phyloP scores from a whole-genome alignment of 176 grass and related monocot genomes.

The Avena eriantha region DNA sequence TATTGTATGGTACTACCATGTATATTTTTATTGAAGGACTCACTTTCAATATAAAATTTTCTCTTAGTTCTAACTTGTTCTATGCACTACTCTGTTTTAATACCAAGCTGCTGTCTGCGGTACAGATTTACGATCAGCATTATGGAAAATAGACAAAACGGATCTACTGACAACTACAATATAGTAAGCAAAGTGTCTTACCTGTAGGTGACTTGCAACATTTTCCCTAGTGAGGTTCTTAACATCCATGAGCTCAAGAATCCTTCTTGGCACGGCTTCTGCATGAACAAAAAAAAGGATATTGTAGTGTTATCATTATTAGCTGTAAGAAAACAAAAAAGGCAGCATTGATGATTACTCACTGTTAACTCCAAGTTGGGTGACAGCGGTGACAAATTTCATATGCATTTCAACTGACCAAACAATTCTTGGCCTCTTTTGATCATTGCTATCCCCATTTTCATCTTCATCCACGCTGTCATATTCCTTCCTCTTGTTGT shows the following conservation, averaged over 20 bases:
- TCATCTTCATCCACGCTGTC: conserved; percentile 71
- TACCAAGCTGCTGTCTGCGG: neutral
- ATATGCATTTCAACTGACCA: conserved; percentile 85
- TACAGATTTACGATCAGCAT: neutral
- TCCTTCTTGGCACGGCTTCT: too few species aligned
- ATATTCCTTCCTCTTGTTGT: conserved; percentile 86
- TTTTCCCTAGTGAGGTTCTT: too few species aligned
- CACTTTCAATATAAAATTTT: neutral
- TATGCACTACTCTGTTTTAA: neutral
- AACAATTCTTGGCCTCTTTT: conserved; percentile 85
- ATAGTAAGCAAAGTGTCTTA: neutral
- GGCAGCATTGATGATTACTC: conserved; percentile 21
- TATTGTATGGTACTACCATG: neutral
- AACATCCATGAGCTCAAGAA: too few species aligned
- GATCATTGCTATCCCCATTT: conserved; percentile 55
- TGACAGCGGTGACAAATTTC: conserved; percentile 88
- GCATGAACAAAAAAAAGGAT: conserved; percentile 6
- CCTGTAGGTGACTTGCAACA: too few species aligned
- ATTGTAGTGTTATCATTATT: too few species aligned
- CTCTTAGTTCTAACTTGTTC: neutral
- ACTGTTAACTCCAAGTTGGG: conserved; percentile 92
- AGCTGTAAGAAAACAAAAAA: neutral
- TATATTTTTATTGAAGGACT: neutral
- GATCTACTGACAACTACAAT: neutral
- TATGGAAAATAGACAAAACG: neutral